Percentiles rank a stretch among this genome's conserved stretches.
phyloP scores from a whole-genome alignment of 768 basidiomycete species.

The Xerocomus potaroensis region DNA sequence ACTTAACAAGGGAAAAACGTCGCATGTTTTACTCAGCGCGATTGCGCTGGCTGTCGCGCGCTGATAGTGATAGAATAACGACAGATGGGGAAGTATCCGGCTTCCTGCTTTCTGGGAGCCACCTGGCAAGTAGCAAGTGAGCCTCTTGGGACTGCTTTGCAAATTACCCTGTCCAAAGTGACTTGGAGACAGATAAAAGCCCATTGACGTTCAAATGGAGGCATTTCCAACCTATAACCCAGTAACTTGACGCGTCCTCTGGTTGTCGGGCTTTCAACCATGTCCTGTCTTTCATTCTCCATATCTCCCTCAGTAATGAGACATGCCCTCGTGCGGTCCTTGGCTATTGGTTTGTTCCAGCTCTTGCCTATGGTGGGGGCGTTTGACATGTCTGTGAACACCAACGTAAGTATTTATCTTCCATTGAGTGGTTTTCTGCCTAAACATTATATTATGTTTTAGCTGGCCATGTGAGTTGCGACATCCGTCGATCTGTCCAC shows the following conservation, averaged over 20 bases:
- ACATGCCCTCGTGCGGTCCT: not conserved
- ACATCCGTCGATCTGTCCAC: not conserved
- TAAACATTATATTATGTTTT: not conserved
- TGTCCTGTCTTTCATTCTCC: not conserved
- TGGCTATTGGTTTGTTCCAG: not conserved
- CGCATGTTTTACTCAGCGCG: not conserved
- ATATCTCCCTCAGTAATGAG: not conserved
- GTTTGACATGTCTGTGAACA: slow-evolving; percentile 15
- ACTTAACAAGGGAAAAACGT: not conserved
- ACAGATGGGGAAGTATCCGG: slow-evolving; percentile 8
- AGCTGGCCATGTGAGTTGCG: slow-evolving; percentile 19
- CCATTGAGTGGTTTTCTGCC: not conserved
- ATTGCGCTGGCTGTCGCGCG: not conserved
- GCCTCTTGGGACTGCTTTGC: not conserved
- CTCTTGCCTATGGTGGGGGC: slow-evolving; percentile 6
- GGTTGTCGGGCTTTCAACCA: not conserved
- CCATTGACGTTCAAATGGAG: no score
- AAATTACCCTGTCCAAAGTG: not conserved
- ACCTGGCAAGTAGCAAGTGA: no score
- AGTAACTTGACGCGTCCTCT: not conserved
- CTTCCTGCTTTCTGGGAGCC: not conserved
- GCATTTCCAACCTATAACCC: no score
- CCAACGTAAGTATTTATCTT: slow-evolving; percentile 16
- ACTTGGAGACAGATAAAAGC: slow-evolving; percentile 11
- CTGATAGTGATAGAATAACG: not conserved